phyloP scores from a whole-genome alignment of 2,329 filamentous ascomycete genomes.

The Lithohypha guttulata region DNA sequence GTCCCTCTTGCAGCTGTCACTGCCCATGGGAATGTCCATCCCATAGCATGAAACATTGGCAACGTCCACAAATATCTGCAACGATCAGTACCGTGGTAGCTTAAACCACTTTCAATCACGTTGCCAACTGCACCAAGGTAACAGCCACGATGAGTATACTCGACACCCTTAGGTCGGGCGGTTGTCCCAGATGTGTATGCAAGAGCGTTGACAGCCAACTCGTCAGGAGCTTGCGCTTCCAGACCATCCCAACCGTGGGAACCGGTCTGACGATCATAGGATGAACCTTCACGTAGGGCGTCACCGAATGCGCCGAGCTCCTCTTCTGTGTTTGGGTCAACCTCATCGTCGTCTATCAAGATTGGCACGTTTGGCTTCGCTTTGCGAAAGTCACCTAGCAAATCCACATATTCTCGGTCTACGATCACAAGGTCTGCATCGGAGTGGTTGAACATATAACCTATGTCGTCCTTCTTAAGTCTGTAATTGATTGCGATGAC shows the following conservation, averaged over 20 bases:
- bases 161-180: constrained; percentile 80
- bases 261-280: constrained; percentile 57
- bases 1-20: constrained; percentile 90
- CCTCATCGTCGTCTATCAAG: constrained; percentile 71
- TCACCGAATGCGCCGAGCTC: constrained; percentile 71
- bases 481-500: constrained; percentile 65
- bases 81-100: constrained; percentile 50
- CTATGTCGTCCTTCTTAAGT: constrained; percentile 72
- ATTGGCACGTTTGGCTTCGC: constrained; percentile 55
- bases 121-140: constrained; percentile 81
- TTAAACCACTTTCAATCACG: constrained; percentile 78
- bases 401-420: constrained; percentile 63
- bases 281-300: constrained; percentile 69
- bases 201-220: constrained; percentile 73
- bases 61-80: constrained; percentile 86
- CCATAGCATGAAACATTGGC: constrained; percentile 67
- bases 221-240: constrained; percentile 57
- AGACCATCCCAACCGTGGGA: constrained; percentile 66
- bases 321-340: constrained; percentile 60
- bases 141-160: constrained; percentile 77
- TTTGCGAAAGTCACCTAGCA: constrained; percentile 58
- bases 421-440: constrained; percentile 81
- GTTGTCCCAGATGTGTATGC: constrained; percentile 94
- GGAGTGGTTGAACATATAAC: constrained; percentile 80
- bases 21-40: constrained; percentile 85